A percentile compares a stretch with the other conserved stretches of the same genome.
Evolutionary conservation across 75 land plant genomes (phyloP).

Genomic region (Cryptomeria japonica): DNA sequence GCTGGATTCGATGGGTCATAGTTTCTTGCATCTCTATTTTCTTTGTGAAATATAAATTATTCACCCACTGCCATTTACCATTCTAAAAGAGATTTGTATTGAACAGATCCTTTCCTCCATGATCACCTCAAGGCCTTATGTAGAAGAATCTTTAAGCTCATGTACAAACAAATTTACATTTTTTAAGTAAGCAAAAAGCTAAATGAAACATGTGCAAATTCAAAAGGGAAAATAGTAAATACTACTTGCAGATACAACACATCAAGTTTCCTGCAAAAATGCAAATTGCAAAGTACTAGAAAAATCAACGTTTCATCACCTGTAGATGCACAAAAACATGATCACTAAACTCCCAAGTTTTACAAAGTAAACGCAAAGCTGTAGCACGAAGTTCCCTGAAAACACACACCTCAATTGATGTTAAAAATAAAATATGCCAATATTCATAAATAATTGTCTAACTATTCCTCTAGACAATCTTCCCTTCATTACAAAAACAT

Average conservation of each 20-base stretch:
- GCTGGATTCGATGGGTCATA: too few species aligned
- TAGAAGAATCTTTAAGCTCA: too few species aligned
- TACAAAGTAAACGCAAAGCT: conserved; percentile 72
- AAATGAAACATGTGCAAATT: not conserved
- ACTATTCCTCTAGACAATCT: not conserved
- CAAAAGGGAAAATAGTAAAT: not conserved
- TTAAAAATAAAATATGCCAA: not conserved
- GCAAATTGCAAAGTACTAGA: not conserved
- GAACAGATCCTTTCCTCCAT: too few species aligned
- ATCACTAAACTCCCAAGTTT: conserved; percentile 69
- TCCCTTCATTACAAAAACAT: not conserved
- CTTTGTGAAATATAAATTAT: too few species aligned
- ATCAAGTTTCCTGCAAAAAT: not conserved
- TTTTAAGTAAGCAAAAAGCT: not conserved
- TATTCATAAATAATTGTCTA: not conserved
- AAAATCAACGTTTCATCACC: conserved; percentile 29
- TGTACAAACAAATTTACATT: not conserved
- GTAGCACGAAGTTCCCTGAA: conserved; percentile 63
- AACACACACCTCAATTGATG: not conserved
- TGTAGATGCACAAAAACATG: conserved; percentile 70
- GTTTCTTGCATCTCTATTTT: too few species aligned
- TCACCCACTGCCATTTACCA: too few species aligned
- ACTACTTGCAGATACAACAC: not conserved
- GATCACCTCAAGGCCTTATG: too few species aligned
- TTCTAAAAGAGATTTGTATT: too few species aligned